Base-by-base conservation (phyloP, 495 filamentous ascomycete genomes). In the Gamarada debralockiae region DNA sequence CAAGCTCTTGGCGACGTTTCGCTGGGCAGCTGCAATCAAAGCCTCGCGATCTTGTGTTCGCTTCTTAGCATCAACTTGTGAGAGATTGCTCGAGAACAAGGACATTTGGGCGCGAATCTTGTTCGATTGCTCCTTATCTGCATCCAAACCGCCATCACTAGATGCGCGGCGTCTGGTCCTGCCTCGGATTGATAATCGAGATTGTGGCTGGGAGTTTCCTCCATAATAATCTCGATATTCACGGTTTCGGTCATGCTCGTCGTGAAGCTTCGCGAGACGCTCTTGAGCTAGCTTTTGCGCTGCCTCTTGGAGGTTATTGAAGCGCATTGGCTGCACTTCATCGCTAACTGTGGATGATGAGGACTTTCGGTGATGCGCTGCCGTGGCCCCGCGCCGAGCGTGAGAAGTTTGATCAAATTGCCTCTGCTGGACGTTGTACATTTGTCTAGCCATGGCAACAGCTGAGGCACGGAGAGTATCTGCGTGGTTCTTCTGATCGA, bases 221-320 rank as follows among this genome's bases (percentile, higher is more conserved):
- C 85, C 84, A 61, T 95, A 93, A 65, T 95, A 88, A 20, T 83
- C 78, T 34, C 85, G 78, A 53, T 88, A 85, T 5, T 77, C 74
- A 1, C 70, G 61, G 43, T 73, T 71, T 48, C 67, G 65, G 7
- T 74, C 73, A 57, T 85, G 77, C 57, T 92, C 84, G 53, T 89
- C 78, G 14, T 89, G 79, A 56, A 96, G 80, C 58, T 81, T 89
- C 0, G 87, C 84, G 13, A 97, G 73, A 25, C 90, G 87, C 62
- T 93, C 87, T 52, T 85, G 78, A 2, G 91, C 91, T 36, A 91
- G 79, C 60, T 85, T 90, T 62, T 92, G 87, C 0, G 91, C 91
- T 2, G 86, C 82, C 52, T 92, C 89, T 62, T 97, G 88, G 3
- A 97, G 67, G 52, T 77, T 65, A 38, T 54, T 57, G 41, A 65